phyloP scores from a whole-genome alignment of 495 filamentous ascomycete genomes.

The Penicillium soppii region DNA sequence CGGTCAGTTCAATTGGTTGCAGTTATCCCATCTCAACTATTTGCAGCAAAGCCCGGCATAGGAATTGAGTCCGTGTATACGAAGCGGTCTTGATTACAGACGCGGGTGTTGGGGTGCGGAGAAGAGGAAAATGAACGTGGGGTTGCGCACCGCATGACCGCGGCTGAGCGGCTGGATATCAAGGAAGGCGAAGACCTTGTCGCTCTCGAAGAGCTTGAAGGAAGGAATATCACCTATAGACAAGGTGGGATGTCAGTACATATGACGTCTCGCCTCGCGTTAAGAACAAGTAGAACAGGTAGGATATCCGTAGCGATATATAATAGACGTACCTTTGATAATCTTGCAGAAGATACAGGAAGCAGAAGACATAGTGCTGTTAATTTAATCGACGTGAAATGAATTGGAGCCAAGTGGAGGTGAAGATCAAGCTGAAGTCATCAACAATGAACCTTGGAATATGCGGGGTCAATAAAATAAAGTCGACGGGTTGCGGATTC shows the following conservation, averaged over 20 bases:
- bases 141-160: conserved; percentile 70
- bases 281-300: neutral
- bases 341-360: conserved; percentile 98
- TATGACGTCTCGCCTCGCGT: conserved; percentile 4
- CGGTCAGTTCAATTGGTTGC: conserved; percentile 8
- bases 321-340: conserved; percentile 71
- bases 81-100: neutral
- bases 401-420: neutral
- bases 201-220: conserved; percentile 91
- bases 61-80: neutral
- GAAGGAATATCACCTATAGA: conserved; percentile 83
- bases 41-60: too few species aligned
- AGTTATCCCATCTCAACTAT: neutral
- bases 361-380: conserved; percentile 48
- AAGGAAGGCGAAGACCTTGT: conserved; percentile 93
- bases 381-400: too few species aligned
- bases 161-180: conserved; percentile 86
- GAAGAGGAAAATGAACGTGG: conserved; percentile 8
- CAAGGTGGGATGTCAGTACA: neutral
- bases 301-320: too few species aligned
- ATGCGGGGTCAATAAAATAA: too few species aligned
- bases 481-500: conserved; percentile 16
- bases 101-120: too few species aligned
- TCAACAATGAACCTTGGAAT: too few species aligned
- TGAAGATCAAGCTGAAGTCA: neutral